Percentiles rank a stretch among this genome's conserved stretches.
Evolutionary conservation across 345 rosid species (phyloP).

Genomic region (Eutrema japonicum): DNA sequence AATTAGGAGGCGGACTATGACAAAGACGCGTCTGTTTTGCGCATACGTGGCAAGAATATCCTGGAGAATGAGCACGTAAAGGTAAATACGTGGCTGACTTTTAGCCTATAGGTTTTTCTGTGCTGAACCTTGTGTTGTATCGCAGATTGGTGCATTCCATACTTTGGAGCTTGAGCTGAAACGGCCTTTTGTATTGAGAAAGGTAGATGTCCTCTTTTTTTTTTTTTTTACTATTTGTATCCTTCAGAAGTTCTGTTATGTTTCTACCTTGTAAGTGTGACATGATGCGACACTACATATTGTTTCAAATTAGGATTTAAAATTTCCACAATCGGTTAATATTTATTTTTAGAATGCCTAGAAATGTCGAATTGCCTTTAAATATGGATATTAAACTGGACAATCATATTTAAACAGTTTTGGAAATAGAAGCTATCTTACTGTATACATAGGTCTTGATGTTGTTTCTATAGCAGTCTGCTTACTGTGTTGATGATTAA

Average conservation of each 20-base stretch:
- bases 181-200: conserved; percentile 85
- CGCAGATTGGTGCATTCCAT: conserved; percentile 92
- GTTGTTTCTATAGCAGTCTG: background rate
- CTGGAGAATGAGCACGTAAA: conserved; percentile 88
- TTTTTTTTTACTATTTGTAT: background rate
- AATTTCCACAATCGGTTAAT: background rate
- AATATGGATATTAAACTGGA: background rate
- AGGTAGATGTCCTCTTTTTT: conserved; percentile 50
- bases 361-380: background rate
- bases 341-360: background rate
- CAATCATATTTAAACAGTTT: background rate
- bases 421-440: conserved; percentile 9
- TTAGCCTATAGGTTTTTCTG: background rate
- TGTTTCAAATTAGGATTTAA: background rate
- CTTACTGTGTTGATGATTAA: background rate
- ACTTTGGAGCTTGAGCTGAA: conserved; percentile 83
- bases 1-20: conserved; percentile 78
- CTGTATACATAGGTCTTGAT: background rate
- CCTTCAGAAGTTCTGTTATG: conserved; percentile 8
- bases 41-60: conserved; percentile 87
- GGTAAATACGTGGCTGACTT: conserved; percentile 48
- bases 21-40: conserved; percentile 73
- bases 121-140: conserved; percentile 25
- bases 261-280: conserved; percentile 14
- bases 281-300: background rate